Evolutionary conservation across 169 alveolate species (phyloP).

Genomic region (Plasmodium gonderi): DNA sequence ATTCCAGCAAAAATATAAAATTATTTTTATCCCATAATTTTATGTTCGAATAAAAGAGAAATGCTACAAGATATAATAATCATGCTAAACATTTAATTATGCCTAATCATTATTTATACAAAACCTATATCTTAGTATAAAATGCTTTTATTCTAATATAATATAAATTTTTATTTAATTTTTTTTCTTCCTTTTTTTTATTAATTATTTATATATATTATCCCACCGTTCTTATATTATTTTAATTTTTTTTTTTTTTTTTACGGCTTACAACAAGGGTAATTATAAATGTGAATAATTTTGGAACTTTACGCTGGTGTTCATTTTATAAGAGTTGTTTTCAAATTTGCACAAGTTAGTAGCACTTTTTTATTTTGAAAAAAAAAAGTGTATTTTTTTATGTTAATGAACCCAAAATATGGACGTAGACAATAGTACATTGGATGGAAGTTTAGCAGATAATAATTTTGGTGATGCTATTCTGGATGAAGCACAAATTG

Average conservation of each 20-base stretch:
- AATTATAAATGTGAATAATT: not conserved
- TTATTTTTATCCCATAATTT: not conserved
- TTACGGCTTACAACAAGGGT: not conserved
- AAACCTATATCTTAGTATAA: not conserved
- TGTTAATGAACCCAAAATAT: not conserved
- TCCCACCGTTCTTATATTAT: not conserved
- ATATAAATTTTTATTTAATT: too few relatives aligned
- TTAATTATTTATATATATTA: not conserved
- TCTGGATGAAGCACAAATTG: not conserved
- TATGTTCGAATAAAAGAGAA: not conserved
- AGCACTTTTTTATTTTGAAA: not conserved
- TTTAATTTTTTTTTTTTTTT: not conserved
- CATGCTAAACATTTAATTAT: not conserved
- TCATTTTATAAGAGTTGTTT: not conserved
- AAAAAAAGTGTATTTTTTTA: not conserved
- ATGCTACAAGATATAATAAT: not conserved
- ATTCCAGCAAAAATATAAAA: not conserved
- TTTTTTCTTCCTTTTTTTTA: not conserved
- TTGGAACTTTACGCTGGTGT: not conserved
- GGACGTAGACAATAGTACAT: not conserved
- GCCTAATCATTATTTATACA: not conserved
- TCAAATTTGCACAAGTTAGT: not conserved
- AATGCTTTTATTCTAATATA: not conserved
- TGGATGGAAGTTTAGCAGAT: not conserved
- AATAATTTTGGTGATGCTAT: not conserved